These are phyloP conservation scores for Acacia crassicarpa DNA, from an alignment of 306 rosid species.

Conservation along the genomic window DNA sequence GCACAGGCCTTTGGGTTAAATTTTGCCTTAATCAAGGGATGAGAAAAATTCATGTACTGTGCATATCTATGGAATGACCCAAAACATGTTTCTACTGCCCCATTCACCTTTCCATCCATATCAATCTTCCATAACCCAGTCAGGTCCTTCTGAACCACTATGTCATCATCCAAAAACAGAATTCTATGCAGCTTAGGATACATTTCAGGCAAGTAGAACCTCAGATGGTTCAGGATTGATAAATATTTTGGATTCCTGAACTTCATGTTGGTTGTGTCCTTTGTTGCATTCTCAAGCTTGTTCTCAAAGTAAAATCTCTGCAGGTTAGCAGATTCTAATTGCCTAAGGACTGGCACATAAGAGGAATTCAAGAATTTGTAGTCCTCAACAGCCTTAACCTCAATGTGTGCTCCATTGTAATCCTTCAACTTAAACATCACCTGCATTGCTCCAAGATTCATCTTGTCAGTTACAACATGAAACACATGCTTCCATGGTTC, in stretches of 20 bases:
- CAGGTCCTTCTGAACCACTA: constrained; percentile 81
- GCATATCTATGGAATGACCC: constrained; percentile 87
- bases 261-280: constrained; percentile 85
- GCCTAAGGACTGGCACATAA: constrained; percentile 76
- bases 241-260: constrained; percentile 84
- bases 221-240: constrained; percentile 77
- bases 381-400: constrained; percentile 87
- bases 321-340: constrained; percentile 71
- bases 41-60: constrained; percentile 89
- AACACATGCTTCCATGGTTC: constrained; percentile 90
- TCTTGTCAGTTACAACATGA: constrained; percentile 89
- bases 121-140: constrained; percentile 85
- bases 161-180: constrained; percentile 79
- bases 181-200: constrained; percentile 76
- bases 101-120: constrained; percentile 90
- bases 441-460: constrained; percentile 95
- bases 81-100: constrained; percentile 89
- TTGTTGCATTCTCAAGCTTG: constrained; percentile 86
- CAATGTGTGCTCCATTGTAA: constrained; percentile 71
- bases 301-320: constrained; percentile 77
- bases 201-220: constrained; percentile 89
- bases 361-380: constrained; percentile 82
- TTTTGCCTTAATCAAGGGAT: constrained; percentile 75
- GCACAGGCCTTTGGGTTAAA: constrained; percentile 85
- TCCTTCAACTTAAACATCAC: constrained; percentile 79